A percentile compares a stretch with the other conserved stretches of the same genome.
phyloP scores from a whole-genome alignment of 345 rosid genomes.

The Syzygium oleosum region DNA sequence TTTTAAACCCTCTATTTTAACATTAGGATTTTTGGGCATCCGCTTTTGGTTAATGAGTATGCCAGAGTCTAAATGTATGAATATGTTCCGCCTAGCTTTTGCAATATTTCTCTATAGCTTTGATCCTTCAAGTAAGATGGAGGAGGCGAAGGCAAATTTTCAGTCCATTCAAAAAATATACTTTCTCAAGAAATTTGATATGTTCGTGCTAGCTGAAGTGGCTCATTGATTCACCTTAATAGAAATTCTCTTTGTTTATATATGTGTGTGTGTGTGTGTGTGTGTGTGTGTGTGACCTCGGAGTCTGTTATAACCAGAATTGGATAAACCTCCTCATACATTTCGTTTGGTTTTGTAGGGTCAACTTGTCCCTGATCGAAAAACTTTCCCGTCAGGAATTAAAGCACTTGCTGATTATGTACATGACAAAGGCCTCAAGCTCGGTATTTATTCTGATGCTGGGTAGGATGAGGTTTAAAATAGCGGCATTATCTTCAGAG shows the following conservation, averaged over 20 bases:
- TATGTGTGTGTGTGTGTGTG: too few relatives aligned
- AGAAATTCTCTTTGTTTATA: not conserved
- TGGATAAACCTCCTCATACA: not conserved
- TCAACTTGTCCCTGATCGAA: conserved; percentile 69
- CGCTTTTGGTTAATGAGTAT: not conserved
- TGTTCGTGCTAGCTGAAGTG: not conserved
- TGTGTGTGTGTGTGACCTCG: not conserved
- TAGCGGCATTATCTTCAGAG: not conserved
- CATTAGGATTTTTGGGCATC: not conserved
- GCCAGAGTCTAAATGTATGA: not conserved
- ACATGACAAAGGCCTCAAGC: conserved; percentile 86
- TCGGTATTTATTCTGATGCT: conserved; percentile 97
- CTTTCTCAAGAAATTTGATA: not conserved
- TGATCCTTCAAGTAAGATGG: not conserved
- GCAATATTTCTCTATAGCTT: not conserved
- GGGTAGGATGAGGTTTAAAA: conserved; percentile 52
- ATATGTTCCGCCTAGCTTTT: not conserved
- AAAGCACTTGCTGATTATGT: conserved; percentile 78
- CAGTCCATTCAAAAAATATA: not conserved
- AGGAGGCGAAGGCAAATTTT: not conserved
- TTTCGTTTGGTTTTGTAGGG: conserved; percentile 31
- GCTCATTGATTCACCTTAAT: not conserved
- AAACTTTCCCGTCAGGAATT: conserved; percentile 84
- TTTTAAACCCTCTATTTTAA: not conserved
- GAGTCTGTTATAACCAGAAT: not conserved